phyloP scores from a whole-genome alignment of 176 grass and related monocot species.

The Zea luxurians region DNA sequence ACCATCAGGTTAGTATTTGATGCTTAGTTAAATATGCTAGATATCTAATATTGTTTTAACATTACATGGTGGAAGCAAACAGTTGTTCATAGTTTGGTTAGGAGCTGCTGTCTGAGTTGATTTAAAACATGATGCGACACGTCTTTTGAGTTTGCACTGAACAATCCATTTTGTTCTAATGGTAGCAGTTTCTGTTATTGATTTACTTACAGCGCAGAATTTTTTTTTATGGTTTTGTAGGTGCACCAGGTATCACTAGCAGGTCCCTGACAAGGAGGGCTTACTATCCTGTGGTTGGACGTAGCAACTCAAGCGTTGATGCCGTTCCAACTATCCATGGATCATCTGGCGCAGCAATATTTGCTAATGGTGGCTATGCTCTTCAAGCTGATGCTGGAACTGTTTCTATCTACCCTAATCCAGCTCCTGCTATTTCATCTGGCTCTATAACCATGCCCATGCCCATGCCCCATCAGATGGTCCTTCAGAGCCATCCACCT shows the following conservation, averaged over 20 bases:
- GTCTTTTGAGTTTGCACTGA: slow-evolving; percentile 13
- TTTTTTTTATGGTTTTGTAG: slow-evolving; percentile 33
- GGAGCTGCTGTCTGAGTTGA: not conserved
- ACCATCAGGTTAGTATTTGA: slow-evolving; percentile 47
- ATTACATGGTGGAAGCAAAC: too few relatives aligned
- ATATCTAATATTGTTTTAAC: not conserved
- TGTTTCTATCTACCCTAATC: slow-evolving; percentile 25
- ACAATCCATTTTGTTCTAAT: not conserved
- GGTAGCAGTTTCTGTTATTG: not conserved
- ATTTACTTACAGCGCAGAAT: not conserved
- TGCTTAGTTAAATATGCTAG: too few relatives aligned
- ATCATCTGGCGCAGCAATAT: slow-evolving; percentile 28
- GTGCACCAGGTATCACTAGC: slow-evolving; percentile 22
- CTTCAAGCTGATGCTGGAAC: slow-evolving; percentile 35
- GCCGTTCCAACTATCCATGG: slow-evolving; percentile 33
- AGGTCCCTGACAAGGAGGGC: not conserved
- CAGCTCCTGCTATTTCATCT: slow-evolving; percentile 26
- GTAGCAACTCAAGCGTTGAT: slow-evolving; percentile 36
- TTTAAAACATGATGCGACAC: slow-evolving; percentile 16
- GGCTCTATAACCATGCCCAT: slow-evolving; percentile 12
- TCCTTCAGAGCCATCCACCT: slow-evolving; percentile 29
- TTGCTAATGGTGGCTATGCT: slow-evolving; percentile 41
- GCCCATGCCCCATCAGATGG: not conserved
- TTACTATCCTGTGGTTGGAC: slow-evolving; percentile 28
- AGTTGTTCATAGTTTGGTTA: not conserved